Conservation (phyloP, 768 basidiomycete genomes). For the Lactarius quietus region DNA sequence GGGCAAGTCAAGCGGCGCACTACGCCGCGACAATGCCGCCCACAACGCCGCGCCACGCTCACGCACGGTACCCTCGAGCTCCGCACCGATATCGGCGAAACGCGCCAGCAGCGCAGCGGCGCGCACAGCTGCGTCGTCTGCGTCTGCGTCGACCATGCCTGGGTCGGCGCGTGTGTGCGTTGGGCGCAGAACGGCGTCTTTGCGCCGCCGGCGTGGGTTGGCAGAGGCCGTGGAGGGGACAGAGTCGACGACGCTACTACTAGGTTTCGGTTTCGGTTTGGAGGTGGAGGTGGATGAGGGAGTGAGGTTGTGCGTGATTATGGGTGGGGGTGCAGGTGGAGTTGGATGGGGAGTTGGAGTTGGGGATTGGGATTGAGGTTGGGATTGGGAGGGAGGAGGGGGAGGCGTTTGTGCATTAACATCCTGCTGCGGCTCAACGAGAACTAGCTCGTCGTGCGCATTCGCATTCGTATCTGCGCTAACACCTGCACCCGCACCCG, state of each 20-base stretch:
- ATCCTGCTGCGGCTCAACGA: slow-evolving; percentile 2
- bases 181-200: slow-evolving; percentile 15
- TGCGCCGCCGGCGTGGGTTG: slow-evolving; percentile 14
- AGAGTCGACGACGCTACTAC: background rate
- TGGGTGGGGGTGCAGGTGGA: background rate
- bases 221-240: too few relatives aligned
- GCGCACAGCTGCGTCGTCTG: slow-evolving; percentile 9
- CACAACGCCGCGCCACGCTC: slow-evolving; percentile 17
- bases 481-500: background rate
- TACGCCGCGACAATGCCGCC: slow-evolving; percentile 8
- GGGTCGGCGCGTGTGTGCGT: background rate
- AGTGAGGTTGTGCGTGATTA: background rate
- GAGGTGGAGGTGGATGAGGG: too few relatives aligned
- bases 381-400: background rate
- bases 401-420: background rate
- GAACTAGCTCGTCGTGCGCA: slow-evolving; percentile 12
- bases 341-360: background rate
- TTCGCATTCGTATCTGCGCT: background rate
- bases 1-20: slow-evolving; percentile 3
- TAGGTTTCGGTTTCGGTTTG: background rate
- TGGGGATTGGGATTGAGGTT: background rate
- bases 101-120: slow-evolving; percentile 15
- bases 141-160: background rate
- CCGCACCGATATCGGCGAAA: slow-evolving; percentile 9
- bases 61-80: slow-evolving; percentile 18